Conservation (phyloP, 345 rosid species). For the Eucalyptus erythrocorys region DNA sequence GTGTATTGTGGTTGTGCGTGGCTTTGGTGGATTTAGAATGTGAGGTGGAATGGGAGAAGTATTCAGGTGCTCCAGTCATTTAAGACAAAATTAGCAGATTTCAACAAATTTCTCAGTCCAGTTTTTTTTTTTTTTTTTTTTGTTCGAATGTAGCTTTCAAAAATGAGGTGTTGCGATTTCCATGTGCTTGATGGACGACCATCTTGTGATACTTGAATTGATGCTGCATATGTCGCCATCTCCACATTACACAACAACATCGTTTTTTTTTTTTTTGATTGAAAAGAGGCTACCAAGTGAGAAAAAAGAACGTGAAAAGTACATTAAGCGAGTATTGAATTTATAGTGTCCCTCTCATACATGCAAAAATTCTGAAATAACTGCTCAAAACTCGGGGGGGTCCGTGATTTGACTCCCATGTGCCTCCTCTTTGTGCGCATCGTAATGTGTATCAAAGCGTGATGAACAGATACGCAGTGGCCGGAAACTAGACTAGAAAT, state of each 20-base stretch:
- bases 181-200: too few relatives aligned
- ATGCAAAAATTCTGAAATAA: neutral
- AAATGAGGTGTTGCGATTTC: too few relatives aligned
- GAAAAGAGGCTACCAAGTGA: neutral
- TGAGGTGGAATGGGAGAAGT: neutral
- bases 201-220: neutral
- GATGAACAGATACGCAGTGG: neutral
- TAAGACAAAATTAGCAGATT: neutral
- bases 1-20: neutral
- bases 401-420: neutral
- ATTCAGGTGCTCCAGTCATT: neutral
- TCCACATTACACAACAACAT: neutral
- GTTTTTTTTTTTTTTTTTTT: too few relatives aligned
- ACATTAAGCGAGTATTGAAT: neutral
- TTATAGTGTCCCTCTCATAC: neutral
- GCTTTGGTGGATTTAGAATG: neutral
- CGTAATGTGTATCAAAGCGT: neutral
- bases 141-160: too few relatives aligned
- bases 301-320: neutral
- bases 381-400: neutral
- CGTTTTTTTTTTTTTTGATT: too few relatives aligned
- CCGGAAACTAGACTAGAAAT: neutral
- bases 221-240: neutral
- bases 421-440: neutral
- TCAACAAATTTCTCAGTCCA: neutral